Conservation (phyloP, 1,139 yeast species). For the Yamadazyma dushanensis region DNA sequence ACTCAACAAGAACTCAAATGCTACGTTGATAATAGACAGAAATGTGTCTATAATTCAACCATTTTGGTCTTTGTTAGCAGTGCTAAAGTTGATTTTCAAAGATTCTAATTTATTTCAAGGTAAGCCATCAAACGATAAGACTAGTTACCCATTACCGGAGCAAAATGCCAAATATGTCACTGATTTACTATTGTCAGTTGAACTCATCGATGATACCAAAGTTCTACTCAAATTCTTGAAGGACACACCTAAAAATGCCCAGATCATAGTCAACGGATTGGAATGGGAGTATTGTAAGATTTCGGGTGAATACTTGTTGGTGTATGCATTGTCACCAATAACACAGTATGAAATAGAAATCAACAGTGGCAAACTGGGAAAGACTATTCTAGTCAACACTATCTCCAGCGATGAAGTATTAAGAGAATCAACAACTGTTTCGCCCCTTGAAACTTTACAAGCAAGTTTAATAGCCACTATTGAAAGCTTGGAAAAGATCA, state of each 20-base stretch:
- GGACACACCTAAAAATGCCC: slow-evolving; percentile 30
- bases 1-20: slow-evolving; percentile 17
- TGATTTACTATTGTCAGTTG: slow-evolving; percentile 23
- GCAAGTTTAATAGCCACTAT: slow-evolving; percentile 63
- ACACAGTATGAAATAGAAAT: slow-evolving; percentile 70
- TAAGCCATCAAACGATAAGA: slow-evolving; percentile 23
- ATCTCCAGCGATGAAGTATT: slow-evolving; percentile 23
- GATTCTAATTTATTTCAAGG: slow-evolving; percentile 55
- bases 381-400: slow-evolving; percentile 30
- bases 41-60: slow-evolving; percentile 49
- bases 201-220: slow-evolving; percentile 32
- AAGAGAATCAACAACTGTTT: slow-evolving; percentile 20
- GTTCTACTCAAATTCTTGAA: slow-evolving; percentile 47
- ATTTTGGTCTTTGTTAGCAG: slow-evolving; percentile 67
- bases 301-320: slow-evolving; percentile 43
- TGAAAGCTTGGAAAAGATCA: slow-evolving; percentile 52
- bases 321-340: slow-evolving; percentile 66
- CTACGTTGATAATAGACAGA: slow-evolving; percentile 16
- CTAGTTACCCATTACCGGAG: too few relatives aligned
- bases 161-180: too few relatives aligned
- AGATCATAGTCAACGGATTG: slow-evolving; percentile 58
- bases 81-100: slow-evolving; percentile 54
- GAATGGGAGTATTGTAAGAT: slow-evolving; percentile 56
- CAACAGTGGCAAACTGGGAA: slow-evolving; percentile 26
- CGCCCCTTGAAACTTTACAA: slow-evolving; percentile 61